Evolutionary conservation across 2,329 filamentous ascomycete species (phyloP), one percentile per base, ranked within the genome.

Genomic region (Aspergillus hortae): DNA sequence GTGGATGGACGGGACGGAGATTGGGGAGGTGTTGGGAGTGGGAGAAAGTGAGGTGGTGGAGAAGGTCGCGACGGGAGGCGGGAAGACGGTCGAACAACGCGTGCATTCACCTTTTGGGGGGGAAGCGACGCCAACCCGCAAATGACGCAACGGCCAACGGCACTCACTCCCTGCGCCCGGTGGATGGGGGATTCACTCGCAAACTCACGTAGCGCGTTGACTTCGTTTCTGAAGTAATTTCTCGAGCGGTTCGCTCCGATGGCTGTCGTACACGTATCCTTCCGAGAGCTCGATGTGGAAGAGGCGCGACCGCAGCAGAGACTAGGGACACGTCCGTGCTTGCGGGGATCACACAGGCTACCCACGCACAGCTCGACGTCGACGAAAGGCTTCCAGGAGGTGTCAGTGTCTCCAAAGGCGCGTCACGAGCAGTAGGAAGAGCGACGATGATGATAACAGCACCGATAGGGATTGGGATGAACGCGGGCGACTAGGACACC

Each of bases 61-160:
- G 60, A 60, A 60, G 60, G 60, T 62, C 60, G 61, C 57, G 60
- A 61, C 59, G 60, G 59, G 56, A 61, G 61, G 61, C 59, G 61
- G 61, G 59, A 62, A 62, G 58, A 53, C 56, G 59, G 44, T 53
- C 57, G 60, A 59, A 56, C 58, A 62, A 63, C 61, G 61, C 61
- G 61, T 59, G 60, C 59, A 58, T 57, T 52, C 48, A 43, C 46
- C 44, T 46, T 51, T 35, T 35, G 53, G 55, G 53, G 44, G 48
- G 50, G 51, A 56, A 52, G 43, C 38, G 51, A 49, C 56, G 49
- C 45, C 55, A 51, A 44, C 47, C 58, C 53, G 53, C 55, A 54
- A 59, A 59, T 61, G 59, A 61, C 58, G 59, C 59, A 61, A 59
- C 55, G 53, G 43, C 55, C 48, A 25, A 49, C 49, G 46, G 48